Evolutionary conservation across 2,329 filamentous ascomycete genomes (phyloP).

Genomic region (Fusarium sororula): DNA sequence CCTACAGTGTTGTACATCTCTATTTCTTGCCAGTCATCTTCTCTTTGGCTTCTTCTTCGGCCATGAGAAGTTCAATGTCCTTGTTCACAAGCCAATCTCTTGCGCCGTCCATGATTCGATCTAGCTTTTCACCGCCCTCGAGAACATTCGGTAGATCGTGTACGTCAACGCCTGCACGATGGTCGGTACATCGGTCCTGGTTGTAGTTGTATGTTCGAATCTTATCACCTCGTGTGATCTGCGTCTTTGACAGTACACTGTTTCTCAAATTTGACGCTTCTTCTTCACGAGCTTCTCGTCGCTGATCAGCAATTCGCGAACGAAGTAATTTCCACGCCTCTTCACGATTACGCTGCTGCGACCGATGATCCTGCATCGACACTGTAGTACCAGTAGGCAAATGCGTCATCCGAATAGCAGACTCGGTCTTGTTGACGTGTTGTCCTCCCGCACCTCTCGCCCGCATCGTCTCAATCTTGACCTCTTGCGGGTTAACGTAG

Average conservation of each 20-base stretch:
- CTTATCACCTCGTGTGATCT: slow-evolving; percentile 92
- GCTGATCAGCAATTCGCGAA: slow-evolving; percentile 80
- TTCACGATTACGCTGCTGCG: slow-evolving; percentile 88
- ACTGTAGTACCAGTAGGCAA: slow-evolving; percentile 86
- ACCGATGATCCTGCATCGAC: slow-evolving; percentile 91
- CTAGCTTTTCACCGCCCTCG: slow-evolving; percentile 74
- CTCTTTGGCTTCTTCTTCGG: slow-evolving; percentile 62
- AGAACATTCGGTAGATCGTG: slow-evolving; percentile 85
- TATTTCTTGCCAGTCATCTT: slow-evolving; percentile 19
- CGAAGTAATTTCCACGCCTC: slow-evolving; percentile 87
- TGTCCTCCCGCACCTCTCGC: slow-evolving; percentile 93
- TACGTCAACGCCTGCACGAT: slow-evolving; percentile 81
- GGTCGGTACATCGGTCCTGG: slow-evolving; percentile 85
- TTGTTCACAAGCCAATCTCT: slow-evolving; percentile 77
- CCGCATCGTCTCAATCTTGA: slow-evolving; percentile 87
- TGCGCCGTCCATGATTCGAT: slow-evolving; percentile 81
- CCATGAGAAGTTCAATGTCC: slow-evolving; percentile 77
- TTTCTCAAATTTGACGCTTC: slow-evolving; percentile 78
- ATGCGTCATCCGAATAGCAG: slow-evolving; percentile 92
- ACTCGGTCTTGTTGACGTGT: slow-evolving; percentile 99
- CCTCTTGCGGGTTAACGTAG: slow-evolving; percentile 85
- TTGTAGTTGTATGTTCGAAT: slow-evolving; percentile 88
- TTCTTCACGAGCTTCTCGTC: slow-evolving; percentile 85
- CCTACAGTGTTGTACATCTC: slow-evolving; percentile 1
- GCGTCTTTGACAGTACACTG: slow-evolving; percentile 80